A percentile compares a stretch with the other conserved stretches of the same genome.
These are phyloP conservation scores for Sicyos baderoa DNA, from an alignment of 306 rosid genomes.

Conservation along the genomic window DNA sequence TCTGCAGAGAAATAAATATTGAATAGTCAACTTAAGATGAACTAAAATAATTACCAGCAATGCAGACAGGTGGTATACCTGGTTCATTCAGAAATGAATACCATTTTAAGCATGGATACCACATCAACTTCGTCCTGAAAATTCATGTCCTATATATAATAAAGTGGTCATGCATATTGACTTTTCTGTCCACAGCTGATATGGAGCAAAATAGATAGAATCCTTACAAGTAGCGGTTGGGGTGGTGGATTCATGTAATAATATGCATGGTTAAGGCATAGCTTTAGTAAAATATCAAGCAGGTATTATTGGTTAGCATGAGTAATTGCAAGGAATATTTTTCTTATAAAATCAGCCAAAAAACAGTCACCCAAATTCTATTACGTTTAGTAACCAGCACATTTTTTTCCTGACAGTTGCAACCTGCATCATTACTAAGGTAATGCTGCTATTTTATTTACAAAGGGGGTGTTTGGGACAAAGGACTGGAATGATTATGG, in stretches of 20 bases:
- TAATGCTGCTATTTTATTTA: background rate
- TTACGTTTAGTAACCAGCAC: constrained; percentile 1
- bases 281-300: constrained; percentile 4
- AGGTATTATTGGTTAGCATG: constrained; percentile 1
- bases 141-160: constrained; percentile 10
- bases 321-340: background rate
- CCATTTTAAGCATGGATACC: constrained; percentile 12
- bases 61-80: constrained; percentile 14
- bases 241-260: background rate
- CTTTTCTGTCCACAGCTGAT: constrained; percentile 8
- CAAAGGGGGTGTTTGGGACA: too few relatives aligned
- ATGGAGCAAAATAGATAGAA: constrained; percentile 5
- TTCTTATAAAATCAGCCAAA: background rate
- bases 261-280: background rate
- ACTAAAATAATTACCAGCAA: constrained; percentile 10
- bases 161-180: constrained; percentile 10
- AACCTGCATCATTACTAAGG: constrained; percentile 8
- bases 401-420: background rate
- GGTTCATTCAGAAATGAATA: constrained; percentile 7
- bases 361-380: background rate
- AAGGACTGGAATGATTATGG: too few relatives aligned
- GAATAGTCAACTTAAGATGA: constrained; percentile 15
- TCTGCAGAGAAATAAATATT: constrained; percentile 35
- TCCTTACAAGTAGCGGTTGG: constrained; percentile 7
- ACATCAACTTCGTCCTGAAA: constrained; percentile 16